phyloP scores from a whole-genome alignment of 1,139 yeast genomes.

The Arxiozyma heterogenica region DNA sequence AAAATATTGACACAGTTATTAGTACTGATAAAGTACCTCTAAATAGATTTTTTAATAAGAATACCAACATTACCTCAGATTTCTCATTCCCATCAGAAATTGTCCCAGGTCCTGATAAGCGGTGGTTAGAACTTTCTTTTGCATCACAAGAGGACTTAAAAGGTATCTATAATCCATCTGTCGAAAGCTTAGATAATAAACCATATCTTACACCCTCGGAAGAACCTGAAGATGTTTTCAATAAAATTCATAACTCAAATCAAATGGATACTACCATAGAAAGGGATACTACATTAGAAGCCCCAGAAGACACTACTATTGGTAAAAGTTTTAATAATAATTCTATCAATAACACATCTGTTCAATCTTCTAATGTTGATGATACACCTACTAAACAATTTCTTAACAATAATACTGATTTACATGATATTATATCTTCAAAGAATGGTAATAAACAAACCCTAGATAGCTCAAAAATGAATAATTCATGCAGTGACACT shows the following conservation, averaged over 20 bases:
- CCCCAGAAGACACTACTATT: not conserved
- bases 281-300: not conserved
- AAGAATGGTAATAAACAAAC: not conserved
- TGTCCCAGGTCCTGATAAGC: conserved; percentile 10
- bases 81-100: conserved; percentile 16
- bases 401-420: not conserved
- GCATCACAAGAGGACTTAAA: conserved; percentile 15
- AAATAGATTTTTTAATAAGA: not conserved
- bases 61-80: conserved; percentile 10
- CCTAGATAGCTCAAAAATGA: not conserved
- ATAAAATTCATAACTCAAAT: not conserved
- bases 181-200: conserved; percentile 1
- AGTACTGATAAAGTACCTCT: not conserved
- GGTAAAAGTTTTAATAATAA: not conserved
- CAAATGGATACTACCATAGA: not conserved
- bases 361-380: conserved; percentile 1
- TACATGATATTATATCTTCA: not conserved
- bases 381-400: not conserved
- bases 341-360: not conserved
- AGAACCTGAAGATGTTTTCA: conserved; percentile 1
- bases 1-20: not conserved
- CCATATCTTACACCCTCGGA: conserved; percentile 3
- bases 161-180: not conserved
- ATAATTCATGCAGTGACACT: not conserved
- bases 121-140: conserved; percentile 15